Evolutionary conservation across 2,329 filamentous ascomycete species (phyloP).

Genomic region (Aspergillus japonicus): DNA sequence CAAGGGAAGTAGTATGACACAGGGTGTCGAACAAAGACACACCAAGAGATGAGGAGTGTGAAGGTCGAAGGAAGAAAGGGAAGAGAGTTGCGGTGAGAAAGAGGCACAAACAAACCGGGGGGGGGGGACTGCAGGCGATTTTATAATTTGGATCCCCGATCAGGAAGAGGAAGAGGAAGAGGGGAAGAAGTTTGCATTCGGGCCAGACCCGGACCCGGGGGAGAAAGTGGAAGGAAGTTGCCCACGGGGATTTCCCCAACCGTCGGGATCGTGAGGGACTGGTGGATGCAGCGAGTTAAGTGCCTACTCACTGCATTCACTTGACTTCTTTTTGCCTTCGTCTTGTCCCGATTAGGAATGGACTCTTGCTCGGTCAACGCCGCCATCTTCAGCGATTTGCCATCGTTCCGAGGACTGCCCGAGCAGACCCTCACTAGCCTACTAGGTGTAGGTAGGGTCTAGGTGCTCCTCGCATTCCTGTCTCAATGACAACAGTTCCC

Average conservation of each 20-base stretch:
- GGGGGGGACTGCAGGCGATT: background rate
- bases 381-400: background rate
- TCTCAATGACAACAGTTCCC: too few species aligned
- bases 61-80: background rate
- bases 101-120: background rate
- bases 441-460: background rate
- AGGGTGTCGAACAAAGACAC: background rate
- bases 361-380: background rate
- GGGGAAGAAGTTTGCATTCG: conserved; percentile 8
- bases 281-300: too few species aligned
- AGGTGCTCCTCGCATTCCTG: too few species aligned
- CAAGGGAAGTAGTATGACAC: background rate
- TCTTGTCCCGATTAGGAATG: background rate
- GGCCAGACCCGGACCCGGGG: conserved; percentile 16
- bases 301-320: background rate
- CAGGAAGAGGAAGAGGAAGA: background rate
- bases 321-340: background rate
- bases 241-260: conserved; percentile 18
- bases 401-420: background rate
- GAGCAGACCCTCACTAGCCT: background rate
- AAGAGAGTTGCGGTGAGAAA: background rate
- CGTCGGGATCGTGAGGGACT: background rate
- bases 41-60: background rate
- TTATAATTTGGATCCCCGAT: background rate
- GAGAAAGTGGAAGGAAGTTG: conserved; percentile 1